Evolutionary conservation across 352 stramenopile species (phyloP), one percentile per base, ranked within the genome.

Genomic region (Salisapilia sapeloensis): DNA sequence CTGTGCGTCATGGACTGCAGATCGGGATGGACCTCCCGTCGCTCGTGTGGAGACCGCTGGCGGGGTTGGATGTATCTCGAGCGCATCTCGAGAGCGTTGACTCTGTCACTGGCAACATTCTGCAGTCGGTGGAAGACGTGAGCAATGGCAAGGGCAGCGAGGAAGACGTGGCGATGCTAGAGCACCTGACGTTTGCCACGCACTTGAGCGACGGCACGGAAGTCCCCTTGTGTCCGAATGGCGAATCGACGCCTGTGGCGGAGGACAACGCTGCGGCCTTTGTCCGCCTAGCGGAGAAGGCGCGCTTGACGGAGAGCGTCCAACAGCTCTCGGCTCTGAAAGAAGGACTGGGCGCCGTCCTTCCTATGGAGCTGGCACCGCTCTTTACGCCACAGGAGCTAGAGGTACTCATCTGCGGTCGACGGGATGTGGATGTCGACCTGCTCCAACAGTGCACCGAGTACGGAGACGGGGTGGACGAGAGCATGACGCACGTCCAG

Each of bases 331-430:
- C 61, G 12, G 67, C 76, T 6, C 35, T 91, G 12, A 65, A 71
- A 29, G 70, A 87, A 15, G 76, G 96, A 1, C 51, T 99, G 28
- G 87, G 70, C 24, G 79, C 80, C 33, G 93, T 99, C 12, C 50
- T 99, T 14, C 96, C 96, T 2, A 80, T 96, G 53, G 94, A 99
- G 48, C 46, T 98, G 8, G 75, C 97, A 15, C 63, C 84, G 8
- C 44, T 99, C 20, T 98, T 99, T 44, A 95, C 85, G n/a, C 71
- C 85, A 15, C 70, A 82, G 12, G 93, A 99, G 50, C 58, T 98
- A 6, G 89, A 97, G 52, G 80, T 93, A 31, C 48, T 98, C 11
- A 81, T 99, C 29, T 98, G 94, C 48, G 95, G 95, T 19, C 92
- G 84, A 28, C 72, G 82, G 22, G 87, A 98, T 42, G 84, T 99